Conservation (phyloP, 2,329 filamentous ascomycete species). For the Stachybotrys chartarum region DNA sequence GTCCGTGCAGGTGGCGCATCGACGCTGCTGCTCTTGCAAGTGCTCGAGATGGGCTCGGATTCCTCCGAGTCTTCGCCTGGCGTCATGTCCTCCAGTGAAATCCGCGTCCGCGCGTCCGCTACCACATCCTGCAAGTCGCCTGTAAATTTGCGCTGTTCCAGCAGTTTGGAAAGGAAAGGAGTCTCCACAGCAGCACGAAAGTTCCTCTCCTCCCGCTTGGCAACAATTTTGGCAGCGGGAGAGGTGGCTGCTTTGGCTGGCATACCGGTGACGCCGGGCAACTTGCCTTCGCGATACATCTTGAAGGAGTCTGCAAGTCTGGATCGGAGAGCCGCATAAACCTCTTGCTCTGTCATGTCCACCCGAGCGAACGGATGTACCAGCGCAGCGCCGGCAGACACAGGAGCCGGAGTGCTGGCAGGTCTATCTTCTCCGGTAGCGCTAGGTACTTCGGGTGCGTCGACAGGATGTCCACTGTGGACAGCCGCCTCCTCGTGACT, state of each 20-base stretch:
- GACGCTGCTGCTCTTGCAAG: constrained; percentile 5
- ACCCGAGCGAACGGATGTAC: constrained; percentile 27
- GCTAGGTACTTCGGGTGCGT: constrained; percentile 26
- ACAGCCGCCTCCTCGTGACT: constrained; percentile 92
- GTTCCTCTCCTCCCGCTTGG: background rate
- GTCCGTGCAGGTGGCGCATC: constrained; percentile 19
- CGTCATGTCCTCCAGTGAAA: constrained; percentile 41
- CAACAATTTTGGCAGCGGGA: constrained; percentile 13
- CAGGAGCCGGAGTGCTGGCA: constrained; percentile 5
- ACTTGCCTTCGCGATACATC: constrained; percentile 43
- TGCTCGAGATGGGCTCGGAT: constrained; percentile 10
- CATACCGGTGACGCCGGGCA: constrained; percentile 39
- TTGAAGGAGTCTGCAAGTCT: constrained; percentile 48
- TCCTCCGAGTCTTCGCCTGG: constrained; percentile 49
- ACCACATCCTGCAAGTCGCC: constrained; percentile 54
- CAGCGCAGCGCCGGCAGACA: constrained; percentile 8
- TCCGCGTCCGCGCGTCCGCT: constrained; percentile 48
- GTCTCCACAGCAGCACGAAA: constrained; percentile 51
- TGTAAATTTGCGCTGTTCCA: constrained; percentile 54
- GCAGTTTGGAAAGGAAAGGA: constrained; percentile 60
- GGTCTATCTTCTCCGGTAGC: constrained; percentile 16
- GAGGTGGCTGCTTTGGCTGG: constrained; percentile 23
- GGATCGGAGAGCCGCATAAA: constrained; percentile 40
- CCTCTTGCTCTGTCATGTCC: constrained; percentile 47
- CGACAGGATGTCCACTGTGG: constrained; percentile 76